Evolutionary conservation across 139 green algal genomes (phyloP).

Genomic region (Penium margaritaceum): DNA sequence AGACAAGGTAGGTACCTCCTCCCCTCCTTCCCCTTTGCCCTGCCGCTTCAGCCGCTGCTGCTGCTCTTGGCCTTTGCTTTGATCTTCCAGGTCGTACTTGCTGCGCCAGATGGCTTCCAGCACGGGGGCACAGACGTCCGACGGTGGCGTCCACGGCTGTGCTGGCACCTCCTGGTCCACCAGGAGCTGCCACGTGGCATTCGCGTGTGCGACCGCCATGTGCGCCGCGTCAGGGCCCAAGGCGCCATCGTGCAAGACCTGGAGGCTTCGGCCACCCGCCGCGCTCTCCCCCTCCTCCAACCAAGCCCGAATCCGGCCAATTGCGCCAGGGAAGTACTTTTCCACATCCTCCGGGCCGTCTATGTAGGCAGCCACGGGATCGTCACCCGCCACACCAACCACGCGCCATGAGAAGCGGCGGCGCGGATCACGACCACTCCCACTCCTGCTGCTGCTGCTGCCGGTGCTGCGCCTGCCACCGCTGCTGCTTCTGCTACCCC

Average conservation of each 20-base stretch:
- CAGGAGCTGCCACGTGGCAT: constrained; percentile 8
- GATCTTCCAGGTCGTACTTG: no score
- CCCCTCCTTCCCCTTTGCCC: no score
- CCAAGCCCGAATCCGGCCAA: no score
- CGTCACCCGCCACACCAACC: not conserved
- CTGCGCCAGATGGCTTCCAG: constrained; percentile 1
- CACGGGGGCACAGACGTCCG: not conserved
- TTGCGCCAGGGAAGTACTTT: no score
- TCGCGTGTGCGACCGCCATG: not conserved
- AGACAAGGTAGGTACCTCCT: no score
- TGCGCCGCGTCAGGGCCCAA: not conserved
- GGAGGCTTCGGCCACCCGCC: no score
- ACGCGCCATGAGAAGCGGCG: constrained; percentile 2
- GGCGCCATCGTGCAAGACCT: no score
- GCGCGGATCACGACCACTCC: no score
- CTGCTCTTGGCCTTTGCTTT: not conserved
- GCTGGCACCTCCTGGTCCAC: not conserved
- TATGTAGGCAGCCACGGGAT: not conserved
- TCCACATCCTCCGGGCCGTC: not conserved
- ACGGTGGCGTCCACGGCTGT: not conserved
- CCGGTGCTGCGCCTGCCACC: no score
- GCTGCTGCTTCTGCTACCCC: no score
- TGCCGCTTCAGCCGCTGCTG: not conserved
- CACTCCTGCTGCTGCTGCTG: no score
- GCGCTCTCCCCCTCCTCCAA: no score